Percentiles rank a stretch among this genome's conserved stretches.
Conservation (phyloP, 305 asterid genomes). For the Coffea humblotiana region DNA sequence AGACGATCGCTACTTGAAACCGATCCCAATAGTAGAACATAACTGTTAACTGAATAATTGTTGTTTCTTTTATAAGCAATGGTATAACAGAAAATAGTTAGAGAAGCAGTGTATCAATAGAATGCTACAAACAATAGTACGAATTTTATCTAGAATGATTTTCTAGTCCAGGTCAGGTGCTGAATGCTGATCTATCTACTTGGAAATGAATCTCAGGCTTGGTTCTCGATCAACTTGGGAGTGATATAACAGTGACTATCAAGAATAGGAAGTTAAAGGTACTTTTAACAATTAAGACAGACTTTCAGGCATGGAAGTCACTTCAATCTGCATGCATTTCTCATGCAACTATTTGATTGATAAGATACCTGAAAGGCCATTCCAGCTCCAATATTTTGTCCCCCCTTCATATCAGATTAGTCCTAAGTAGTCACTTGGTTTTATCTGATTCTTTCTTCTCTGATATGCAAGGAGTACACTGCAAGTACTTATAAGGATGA, state of each 20-base stretch:
- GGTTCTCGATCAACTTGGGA: slow-evolving; percentile 14
- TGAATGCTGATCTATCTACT: neutral
- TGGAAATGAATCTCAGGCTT: slow-evolving; percentile 27
- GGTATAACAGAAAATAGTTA: neutral
- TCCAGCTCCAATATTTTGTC: neutral
- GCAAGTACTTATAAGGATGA: slow-evolving; percentile 4
- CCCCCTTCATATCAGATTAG: neutral
- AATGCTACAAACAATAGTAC: neutral
- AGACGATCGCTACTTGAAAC: neutral
- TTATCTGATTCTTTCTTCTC: neutral
- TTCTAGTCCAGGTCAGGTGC: neutral
- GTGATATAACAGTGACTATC: slow-evolving; percentile 10
- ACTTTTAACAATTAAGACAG: slow-evolving; percentile 1
- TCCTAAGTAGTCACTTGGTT: neutral
- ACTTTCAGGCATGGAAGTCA: neutral
- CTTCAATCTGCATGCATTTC: neutral
- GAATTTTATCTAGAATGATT: neutral
- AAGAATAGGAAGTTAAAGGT: slow-evolving; percentile 46
- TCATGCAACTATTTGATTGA: neutral
- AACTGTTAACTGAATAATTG: neutral
- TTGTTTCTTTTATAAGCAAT: neutral
- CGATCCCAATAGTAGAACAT: too few relatives aligned
- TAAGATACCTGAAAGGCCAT: neutral
- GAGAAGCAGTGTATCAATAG: neutral
- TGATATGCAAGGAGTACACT: slow-evolving; percentile 21